Evolutionary conservation across 208 protist species (phyloP).

Genomic region (Lotmaria passim): DNA sequence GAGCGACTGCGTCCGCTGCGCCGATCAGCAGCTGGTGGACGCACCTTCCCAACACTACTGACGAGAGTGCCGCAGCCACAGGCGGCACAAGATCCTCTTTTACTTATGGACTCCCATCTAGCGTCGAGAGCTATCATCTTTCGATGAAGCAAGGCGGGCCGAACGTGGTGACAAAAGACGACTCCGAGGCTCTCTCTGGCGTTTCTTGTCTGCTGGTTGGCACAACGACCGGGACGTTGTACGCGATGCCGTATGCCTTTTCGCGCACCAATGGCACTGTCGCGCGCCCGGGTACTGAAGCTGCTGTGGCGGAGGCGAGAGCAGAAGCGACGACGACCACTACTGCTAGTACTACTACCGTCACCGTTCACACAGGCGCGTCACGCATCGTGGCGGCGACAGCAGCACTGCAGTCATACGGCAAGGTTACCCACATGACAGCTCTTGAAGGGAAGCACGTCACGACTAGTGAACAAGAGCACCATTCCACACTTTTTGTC

Average conservation of each 20-base stretch:
- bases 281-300: too few relatives aligned
- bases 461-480: neutral
- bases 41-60: neutral
- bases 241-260: slow-evolving; percentile 19
- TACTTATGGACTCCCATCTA: neutral
- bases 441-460: neutral
- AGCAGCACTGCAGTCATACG: slow-evolving; percentile 8
- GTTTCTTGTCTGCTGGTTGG: slow-evolving; percentile 17
- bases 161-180: neutral
- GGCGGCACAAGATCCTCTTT: too few relatives aligned
- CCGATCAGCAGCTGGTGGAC: slow-evolving; percentile 17
- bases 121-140: slow-evolving; percentile 7
- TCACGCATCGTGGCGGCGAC: neutral
- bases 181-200: neutral
- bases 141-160: neutral
- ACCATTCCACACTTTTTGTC: neutral
- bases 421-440: slow-evolving; percentile 28
- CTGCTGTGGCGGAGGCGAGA: too few relatives aligned
- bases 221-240: slow-evolving; percentile 19
- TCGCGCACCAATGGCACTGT: neutral
- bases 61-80: neutral
- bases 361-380: too few relatives aligned
- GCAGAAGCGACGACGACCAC: neutral
- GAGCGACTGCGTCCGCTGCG: too few relatives aligned
- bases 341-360: too few relatives aligned